Evolutionary conservation across 2,329 filamentous ascomycete species (phyloP).

Genomic region (Thielaviopsis ethacetica): DNA sequence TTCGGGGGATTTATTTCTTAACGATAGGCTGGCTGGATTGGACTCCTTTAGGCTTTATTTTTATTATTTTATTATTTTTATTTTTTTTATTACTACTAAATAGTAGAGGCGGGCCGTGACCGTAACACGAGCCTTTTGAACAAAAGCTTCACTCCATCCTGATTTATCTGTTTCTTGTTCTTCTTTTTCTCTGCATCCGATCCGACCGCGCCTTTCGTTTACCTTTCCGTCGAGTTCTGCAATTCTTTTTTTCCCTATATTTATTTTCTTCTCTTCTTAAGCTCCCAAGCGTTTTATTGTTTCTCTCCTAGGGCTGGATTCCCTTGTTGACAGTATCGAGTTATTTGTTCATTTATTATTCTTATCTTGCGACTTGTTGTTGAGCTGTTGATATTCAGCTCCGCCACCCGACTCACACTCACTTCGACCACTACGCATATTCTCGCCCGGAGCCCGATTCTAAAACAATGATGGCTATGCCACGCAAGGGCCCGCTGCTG

Average conservation of each 20-base stretch:
- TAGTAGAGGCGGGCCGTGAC: no score
- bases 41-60: no score
- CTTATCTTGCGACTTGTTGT: no score
- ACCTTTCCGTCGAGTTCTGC: neutral
- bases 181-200: neutral
- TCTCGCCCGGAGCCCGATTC: neutral
- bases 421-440: no score
- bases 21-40: no score
- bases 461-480: conserved; percentile 24
- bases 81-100: no score
- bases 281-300: neutral
- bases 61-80: no score
- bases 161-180: neutral
- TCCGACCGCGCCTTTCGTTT: neutral
- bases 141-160: neutral
- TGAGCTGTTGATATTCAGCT: no score
- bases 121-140: neutral
- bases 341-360: no score
- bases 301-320: neutral
- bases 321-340: neutral
- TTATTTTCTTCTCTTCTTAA: neutral
- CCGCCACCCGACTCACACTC: no score
- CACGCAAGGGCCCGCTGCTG: conserved; percentile 35
- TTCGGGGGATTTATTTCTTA: no score
- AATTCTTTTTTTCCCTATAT: neutral